These are phyloP conservation scores for Sclerotinia subarctica DNA, from an alignment of 2,329 filamentous ascomycete species.

Conservation along the genomic window DNA sequence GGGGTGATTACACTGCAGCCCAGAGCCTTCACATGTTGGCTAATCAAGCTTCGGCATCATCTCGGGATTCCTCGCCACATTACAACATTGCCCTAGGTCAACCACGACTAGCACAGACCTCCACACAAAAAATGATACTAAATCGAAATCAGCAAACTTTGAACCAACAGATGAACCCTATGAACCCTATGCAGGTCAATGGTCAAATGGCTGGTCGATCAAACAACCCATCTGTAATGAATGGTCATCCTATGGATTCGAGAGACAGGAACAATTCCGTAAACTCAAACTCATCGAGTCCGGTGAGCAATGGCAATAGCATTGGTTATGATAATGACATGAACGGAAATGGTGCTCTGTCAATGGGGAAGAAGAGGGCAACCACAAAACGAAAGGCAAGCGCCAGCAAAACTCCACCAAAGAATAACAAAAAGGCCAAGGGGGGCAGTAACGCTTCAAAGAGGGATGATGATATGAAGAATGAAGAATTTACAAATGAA, in stretches of 20 bases:
- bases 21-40: conserved; percentile 92
- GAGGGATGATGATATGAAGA: not conserved
- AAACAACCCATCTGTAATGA: not conserved
- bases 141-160: conserved; percentile 44
- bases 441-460: not conserved
- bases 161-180: conserved; percentile 5
- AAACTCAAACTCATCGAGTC: conserved; percentile 2
- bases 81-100: conserved; percentile 29
- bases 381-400: not conserved
- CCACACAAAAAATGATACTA: conserved; percentile 40
- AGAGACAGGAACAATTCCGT: not conserved
- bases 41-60: conserved; percentile 51
- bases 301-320: conserved; percentile 4
- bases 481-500: conserved; percentile 11
- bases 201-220: not conserved
- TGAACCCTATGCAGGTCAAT: not conserved
- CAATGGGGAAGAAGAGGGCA: not conserved
- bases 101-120: not conserved
- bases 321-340: not conserved
- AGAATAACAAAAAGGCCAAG: not conserved
- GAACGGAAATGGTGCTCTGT: not conserved
- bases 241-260: not conserved
- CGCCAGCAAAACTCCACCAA: not conserved
- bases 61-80: conserved; percentile 52
- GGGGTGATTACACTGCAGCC: conserved; percentile 79